Evolutionary conservation across 495 filamentous ascomycete species (phyloP).

Genomic region (Clohesyomyces aquaticus): DNA sequence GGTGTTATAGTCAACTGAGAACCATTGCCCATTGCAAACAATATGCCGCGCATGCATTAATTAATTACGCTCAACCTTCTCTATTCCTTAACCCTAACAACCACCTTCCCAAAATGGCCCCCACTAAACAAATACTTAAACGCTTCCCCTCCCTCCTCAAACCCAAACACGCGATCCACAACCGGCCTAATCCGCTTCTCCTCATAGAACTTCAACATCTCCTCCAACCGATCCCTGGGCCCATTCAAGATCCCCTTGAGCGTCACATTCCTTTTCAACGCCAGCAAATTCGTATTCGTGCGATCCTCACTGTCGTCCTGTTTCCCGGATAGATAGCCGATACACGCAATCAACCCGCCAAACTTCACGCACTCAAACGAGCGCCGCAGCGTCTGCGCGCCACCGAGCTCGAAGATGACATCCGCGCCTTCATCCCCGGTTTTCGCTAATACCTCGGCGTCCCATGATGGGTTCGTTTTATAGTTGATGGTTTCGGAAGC

Average conservation of each 20-base stretch:
- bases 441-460: constrained; percentile 47
- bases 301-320: constrained; percentile 49
- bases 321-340: constrained; percentile 55
- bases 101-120: constrained; percentile 55
- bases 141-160: constrained; percentile 49
- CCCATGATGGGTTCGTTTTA: constrained; percentile 50
- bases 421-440: constrained; percentile 50
- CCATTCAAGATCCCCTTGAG: constrained; percentile 36
- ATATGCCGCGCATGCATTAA: too few species aligned
- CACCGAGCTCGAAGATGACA: constrained; percentile 58
- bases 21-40: too few species aligned
- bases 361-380: constrained; percentile 51
- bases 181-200: constrained; percentile 43
- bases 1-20: too few species aligned
- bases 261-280: constrained; percentile 42
- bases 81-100: constrained; percentile 43
- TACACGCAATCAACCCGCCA: constrained; percentile 52
- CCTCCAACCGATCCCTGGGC: constrained; percentile 36
- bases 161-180: constrained; percentile 42
- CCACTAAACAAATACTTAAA: constrained; percentile 53
- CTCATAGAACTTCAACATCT: constrained; percentile 46
- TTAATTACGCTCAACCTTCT: too few species aligned
- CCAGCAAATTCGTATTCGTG: constrained; percentile 50
- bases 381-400: constrained; percentile 50
- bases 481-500: constrained; percentile 55